Conservation (phyloP, 352 stramenopile species). For the Globisporangium nodosum region DNA sequence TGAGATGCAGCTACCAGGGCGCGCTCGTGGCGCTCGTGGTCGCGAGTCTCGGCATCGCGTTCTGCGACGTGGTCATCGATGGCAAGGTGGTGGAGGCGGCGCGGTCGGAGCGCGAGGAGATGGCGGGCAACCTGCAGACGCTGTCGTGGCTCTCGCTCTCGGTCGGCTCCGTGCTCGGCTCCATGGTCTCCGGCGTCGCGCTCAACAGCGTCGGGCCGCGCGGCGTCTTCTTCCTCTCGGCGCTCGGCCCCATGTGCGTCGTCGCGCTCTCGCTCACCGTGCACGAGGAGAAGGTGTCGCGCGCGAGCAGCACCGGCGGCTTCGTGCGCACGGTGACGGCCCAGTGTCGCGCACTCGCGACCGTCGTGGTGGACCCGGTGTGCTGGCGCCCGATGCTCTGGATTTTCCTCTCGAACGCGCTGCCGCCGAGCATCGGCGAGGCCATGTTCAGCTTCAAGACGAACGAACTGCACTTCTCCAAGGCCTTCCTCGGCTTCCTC, state of each 20-base stretch:
- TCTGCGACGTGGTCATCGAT: slow-evolving; percentile 81
- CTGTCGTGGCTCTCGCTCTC: slow-evolving; percentile 75
- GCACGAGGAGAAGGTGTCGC: slow-evolving; percentile 38
- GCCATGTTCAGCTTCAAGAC: slow-evolving; percentile 87
- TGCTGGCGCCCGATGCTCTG: slow-evolving; percentile 77
- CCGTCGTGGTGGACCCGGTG: slow-evolving; percentile 62
- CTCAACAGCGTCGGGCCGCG: slow-evolving; percentile 56
- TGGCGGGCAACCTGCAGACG: slow-evolving; percentile 72
- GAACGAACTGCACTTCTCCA: slow-evolving; percentile 62
- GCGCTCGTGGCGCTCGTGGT: slow-evolving; percentile 57
- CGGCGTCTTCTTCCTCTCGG: slow-evolving; percentile 73
- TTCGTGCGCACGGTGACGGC: slow-evolving; percentile 45
- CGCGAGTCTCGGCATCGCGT: slow-evolving; percentile 74
- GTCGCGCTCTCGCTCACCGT: slow-evolving; percentile 57
- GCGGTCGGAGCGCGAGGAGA: slow-evolving; percentile 62
- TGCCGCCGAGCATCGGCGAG: slow-evolving; percentile 65
- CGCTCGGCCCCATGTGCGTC: slow-evolving; percentile 58
- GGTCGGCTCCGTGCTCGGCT: slow-evolving; percentile 65
- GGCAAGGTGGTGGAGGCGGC: slow-evolving; percentile 71
- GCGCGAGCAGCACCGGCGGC: slow-evolving; percentile 13
- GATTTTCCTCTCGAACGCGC: slow-evolving; percentile 76
- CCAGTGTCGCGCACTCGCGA: slow-evolving; percentile 46
- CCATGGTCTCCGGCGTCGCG: slow-evolving; percentile 50
- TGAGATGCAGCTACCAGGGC: slow-evolving; percentile 26
- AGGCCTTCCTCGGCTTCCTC: slow-evolving; percentile 76